Conservation (phyloP, 163 green algal genomes). For the Coccomyxa subellipsoidea region DNA sequence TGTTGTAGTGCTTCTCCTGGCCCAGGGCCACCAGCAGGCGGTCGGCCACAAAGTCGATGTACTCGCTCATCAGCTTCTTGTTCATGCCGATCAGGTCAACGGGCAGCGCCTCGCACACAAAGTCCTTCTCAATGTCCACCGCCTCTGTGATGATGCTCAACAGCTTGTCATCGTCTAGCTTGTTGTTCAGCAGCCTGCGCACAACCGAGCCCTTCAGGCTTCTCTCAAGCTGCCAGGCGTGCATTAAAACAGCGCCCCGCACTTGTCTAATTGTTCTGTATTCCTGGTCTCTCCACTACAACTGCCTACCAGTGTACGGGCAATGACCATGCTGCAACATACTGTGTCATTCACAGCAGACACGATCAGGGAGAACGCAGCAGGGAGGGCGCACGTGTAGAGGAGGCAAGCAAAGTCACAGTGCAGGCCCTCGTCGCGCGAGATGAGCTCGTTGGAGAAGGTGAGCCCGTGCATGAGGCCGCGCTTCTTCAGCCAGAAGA, state of each 20-base stretch:
- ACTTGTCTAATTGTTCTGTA: no score
- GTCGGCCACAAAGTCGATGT: slow-evolving; percentile 99
- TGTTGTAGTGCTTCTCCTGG: slow-evolving; percentile 80
- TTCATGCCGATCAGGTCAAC: slow-evolving; percentile 97
- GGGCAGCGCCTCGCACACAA: slow-evolving; percentile 87
- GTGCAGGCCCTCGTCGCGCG: slow-evolving; percentile 85
- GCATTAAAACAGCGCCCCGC: no score
- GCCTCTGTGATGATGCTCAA: slow-evolving; percentile 87
- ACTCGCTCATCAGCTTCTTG: slow-evolving; percentile 82
- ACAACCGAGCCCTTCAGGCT: not conserved
- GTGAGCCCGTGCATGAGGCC: slow-evolving; percentile 85
- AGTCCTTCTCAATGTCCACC: slow-evolving; percentile 96
- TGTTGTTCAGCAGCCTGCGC: slow-evolving; percentile 76
- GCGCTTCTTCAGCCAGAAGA: slow-evolving; percentile 94
- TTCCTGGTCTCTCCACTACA: no score
- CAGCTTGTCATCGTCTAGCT: slow-evolving; percentile 60
- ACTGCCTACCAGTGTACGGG: no score
- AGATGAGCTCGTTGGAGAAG: slow-evolving; percentile 92
- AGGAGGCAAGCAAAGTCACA: slow-evolving; percentile 85
- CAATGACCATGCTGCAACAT: no score
- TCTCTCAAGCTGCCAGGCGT: not conserved
- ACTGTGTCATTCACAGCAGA: not conserved
- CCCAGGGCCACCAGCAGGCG: slow-evolving; percentile 83
- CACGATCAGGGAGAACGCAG: not conserved
- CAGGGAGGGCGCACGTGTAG: slow-evolving; percentile 46